Evolutionary conservation across 2,329 filamentous ascomycete genomes (phyloP), one percentile per base, ranked within the genome.

Genomic region (Conoideocrella luteorostrata): DNA sequence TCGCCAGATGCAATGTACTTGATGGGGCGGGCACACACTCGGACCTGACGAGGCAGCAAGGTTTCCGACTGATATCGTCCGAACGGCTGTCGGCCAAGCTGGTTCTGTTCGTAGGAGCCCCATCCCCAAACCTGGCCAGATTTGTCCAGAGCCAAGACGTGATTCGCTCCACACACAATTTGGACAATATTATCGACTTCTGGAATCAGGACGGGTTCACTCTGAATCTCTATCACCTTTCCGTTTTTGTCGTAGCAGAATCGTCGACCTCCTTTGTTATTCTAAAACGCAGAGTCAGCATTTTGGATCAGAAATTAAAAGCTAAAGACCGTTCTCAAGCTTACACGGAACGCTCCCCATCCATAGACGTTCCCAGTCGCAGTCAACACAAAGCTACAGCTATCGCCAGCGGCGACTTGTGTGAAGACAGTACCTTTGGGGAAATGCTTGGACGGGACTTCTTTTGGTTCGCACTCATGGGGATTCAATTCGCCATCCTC

Each of bases 321-420:
- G 17, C 24, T 82, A 77, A 43, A 80, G 80, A 50, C 3, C 3
- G 23, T 7, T 30, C 13, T 7, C 4, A 83, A 78, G 52, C 67
- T 69, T 32, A 68, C 81, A 53, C 85, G 73, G 70, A 93, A 93
- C 11, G 85, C 88, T 30, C 87, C 87, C 86, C 87, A 93, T 47
- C 86, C 86, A 56, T 88, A 93, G 23, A 93, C 82, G 40, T 77
- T 72, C 15, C 87, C 87, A 47, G 85, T 80, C 36, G 81, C 77
- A 10, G 87, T 91, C 26, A 93, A 71, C 9, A 77, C 85, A 61
- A 91, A 89, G 3, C 80, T 85, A 36, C 82, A 79, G 58, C 81
- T 88, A 66, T 91, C 86, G 41, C 80, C 80, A 26, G 85, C 86
- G 33, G 77, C 78, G 45, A 91, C 71, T 57, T 87, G 78, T 17